These are phyloP conservation scores for Amphibolis antarctica DNA, from an alignment of 106 monocot species.

Conservation along the genomic window DNA sequence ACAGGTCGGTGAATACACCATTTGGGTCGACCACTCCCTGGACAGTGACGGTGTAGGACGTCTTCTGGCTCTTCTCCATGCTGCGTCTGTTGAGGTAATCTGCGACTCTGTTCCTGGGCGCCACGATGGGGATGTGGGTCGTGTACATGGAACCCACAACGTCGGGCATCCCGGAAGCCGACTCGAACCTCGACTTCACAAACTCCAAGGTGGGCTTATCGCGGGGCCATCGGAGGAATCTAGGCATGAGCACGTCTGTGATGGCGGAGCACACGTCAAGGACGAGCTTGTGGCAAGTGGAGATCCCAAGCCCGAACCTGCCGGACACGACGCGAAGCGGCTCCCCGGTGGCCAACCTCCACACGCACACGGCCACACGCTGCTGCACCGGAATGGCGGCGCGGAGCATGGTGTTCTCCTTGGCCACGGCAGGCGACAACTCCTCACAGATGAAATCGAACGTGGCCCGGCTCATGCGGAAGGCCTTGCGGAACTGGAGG, in stretches of 20 bases:
- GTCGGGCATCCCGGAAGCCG: slow-evolving; percentile 39
- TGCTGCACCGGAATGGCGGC: slow-evolving; percentile 33
- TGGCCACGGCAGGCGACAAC: slow-evolving; percentile 27
- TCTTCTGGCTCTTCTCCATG: slow-evolving; percentile 48
- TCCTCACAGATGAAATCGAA: slow-evolving; percentile 33
- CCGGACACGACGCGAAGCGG: slow-evolving; percentile 39
- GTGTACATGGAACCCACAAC: slow-evolving; percentile 71
- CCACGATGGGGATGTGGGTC: slow-evolving; percentile 76
- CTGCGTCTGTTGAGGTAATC: slow-evolving; percentile 61
- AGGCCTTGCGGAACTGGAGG: slow-evolving; percentile 24
- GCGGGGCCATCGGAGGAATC: slow-evolving; percentile 4
- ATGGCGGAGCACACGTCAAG: slow-evolving; percentile 12
- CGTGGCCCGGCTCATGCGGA: slow-evolving; percentile 30
- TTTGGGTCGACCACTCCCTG: slow-evolving; percentile 42
- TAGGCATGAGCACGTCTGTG: slow-evolving; percentile 7
- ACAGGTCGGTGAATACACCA: slow-evolving; percentile 53
- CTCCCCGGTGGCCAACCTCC: slow-evolving; percentile 40
- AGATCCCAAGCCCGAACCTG: slow-evolving; percentile 18
- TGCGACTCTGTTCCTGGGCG: slow-evolving; percentile 43
- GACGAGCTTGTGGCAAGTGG: slow-evolving; percentile 12
- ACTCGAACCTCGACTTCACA: slow-evolving; percentile 15
- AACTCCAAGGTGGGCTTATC: background rate
- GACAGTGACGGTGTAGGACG: slow-evolving; percentile 47
- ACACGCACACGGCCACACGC: slow-evolving; percentile 41
- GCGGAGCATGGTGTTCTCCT: slow-evolving; percentile 41